Evolutionary conservation across 805 yeast genomes (phyloP).

Genomic region (Phaffomyces opuntiae): DNA sequence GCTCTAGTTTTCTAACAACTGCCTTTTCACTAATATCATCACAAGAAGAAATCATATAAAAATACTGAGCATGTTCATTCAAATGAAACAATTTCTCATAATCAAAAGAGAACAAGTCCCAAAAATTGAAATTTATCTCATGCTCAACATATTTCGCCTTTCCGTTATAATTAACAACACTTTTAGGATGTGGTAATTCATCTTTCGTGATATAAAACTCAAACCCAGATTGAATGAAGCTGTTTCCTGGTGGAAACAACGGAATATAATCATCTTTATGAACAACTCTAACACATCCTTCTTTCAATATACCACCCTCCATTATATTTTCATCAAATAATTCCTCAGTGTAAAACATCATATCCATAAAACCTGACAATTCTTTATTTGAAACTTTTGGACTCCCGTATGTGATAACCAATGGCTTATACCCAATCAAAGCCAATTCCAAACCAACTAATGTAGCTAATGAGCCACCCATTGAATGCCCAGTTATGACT

Average conservation of each 20-base stretch:
- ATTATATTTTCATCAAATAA: constrained; percentile 25
- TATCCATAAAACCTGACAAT: constrained; percentile 48
- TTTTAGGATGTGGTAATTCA: constrained; percentile 31
- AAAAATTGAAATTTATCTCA: constrained; percentile 8
- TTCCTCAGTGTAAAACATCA: constrained; percentile 33
- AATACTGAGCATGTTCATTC: constrained; percentile 15
- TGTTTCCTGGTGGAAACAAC: constrained; percentile 46
- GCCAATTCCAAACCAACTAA: constrained; percentile 57
- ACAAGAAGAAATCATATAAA: constrained; percentile 14
- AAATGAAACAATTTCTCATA: constrained; percentile 12
- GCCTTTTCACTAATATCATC: constrained; percentile 8
- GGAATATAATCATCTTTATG: constrained; percentile 58
- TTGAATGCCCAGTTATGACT: constrained; percentile 63
- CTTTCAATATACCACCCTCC: constrained; percentile 5
- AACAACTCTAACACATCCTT: constrained; percentile 46
- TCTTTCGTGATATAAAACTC: constrained; percentile 27
- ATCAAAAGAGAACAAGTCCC: constrained; percentile 15
- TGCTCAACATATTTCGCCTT: constrained; percentile 10
- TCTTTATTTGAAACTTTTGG: constrained; percentile 57
- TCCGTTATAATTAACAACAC: constrained; percentile 12
- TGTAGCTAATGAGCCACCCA: constrained; percentile 66
- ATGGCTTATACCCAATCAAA: constrained; percentile 46
- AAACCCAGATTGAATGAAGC: constrained; percentile 27
- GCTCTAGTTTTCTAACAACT: neutral
- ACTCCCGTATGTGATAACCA: constrained; percentile 56